These are phyloP conservation scores for Rhodotorula glutinis DNA, from an alignment of 1,284 basidiomycete genomes.

Conservation along the genomic window DNA sequence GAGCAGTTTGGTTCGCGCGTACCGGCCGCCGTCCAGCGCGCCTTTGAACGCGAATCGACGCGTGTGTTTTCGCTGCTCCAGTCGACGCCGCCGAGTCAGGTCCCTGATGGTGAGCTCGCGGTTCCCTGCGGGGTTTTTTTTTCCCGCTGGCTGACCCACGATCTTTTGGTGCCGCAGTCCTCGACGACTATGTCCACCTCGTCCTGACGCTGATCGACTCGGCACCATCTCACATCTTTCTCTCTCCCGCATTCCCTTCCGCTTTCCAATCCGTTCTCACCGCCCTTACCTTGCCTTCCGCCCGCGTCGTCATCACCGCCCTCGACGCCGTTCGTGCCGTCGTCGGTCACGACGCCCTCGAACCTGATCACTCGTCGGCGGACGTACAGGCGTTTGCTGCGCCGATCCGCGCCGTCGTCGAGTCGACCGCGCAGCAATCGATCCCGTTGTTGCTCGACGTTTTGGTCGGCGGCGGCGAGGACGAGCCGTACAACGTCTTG, in stretches of 20 bases:
- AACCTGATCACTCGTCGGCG: conserved; percentile 41
- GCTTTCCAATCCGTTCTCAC: conserved; percentile 72
- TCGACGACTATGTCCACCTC: conserved; percentile 92
- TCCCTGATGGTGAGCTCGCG: conserved; percentile 69
- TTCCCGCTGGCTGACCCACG: background rate
- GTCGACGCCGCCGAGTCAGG: conserved; percentile 62
- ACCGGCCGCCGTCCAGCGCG: conserved; percentile 28
- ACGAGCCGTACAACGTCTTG: conserved; percentile 69
- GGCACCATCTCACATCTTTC: conserved; percentile 72
- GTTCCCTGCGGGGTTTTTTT: background rate
- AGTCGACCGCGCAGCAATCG: conserved; percentile 71
- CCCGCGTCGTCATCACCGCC: conserved; percentile 73
- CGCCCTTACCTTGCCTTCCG: conserved; percentile 72
- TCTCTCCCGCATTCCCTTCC: conserved; percentile 68
- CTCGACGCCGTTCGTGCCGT: conserved; percentile 75
- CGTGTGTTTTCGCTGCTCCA: conserved; percentile 67
- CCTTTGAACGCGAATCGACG: conserved; percentile 71
- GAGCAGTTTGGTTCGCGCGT: conserved; percentile 62
- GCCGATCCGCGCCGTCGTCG: conserved; percentile 65
- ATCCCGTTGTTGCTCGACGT: conserved; percentile 69
- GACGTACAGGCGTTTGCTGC: conserved; percentile 52
- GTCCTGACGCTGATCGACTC: conserved; percentile 66
- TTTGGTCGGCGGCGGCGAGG: conserved; percentile 84
- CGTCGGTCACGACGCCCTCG: conserved; percentile 59
- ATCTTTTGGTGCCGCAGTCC: conserved; percentile 57